Conservation (phyloP, 2,329 filamentous ascomycete genomes). For the Epichloe aotearoae region DNA sequence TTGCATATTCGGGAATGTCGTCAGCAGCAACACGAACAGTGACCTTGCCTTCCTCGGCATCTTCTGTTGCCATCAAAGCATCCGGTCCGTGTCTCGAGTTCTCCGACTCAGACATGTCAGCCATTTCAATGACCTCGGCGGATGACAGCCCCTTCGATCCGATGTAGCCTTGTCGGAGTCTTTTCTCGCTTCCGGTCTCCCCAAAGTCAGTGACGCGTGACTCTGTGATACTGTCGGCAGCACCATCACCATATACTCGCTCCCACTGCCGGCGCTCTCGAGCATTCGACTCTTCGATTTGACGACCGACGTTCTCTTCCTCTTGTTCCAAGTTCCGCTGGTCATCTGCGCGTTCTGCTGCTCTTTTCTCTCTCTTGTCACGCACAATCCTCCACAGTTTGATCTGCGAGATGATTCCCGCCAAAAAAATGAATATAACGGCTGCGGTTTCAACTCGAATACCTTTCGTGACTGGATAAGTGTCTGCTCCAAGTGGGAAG, state of each 20-base stretch:
- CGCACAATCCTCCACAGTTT: conserved; percentile 75
- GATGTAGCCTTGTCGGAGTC: conserved; percentile 19
- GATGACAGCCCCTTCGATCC: conserved; percentile 24
- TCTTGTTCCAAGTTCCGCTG: conserved; percentile 44
- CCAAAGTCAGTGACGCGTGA: conserved; percentile 39
- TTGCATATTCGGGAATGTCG: conserved; percentile 22
- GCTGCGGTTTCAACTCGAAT: conserved; percentile 76
- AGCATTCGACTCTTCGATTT: conserved; percentile 48
- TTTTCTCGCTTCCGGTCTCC: conserved; percentile 35
- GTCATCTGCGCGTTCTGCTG: conserved; percentile 34
- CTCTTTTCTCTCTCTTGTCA: conserved; percentile 42
- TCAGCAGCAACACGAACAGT: conserved; percentile 41
- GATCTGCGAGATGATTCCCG: conserved; percentile 73
- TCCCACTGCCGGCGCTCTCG: conserved; percentile 63
- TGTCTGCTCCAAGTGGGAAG: conserved; percentile 63
- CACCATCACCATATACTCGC: conserved; percentile 54
- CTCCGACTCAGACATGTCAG: conserved; percentile 28
- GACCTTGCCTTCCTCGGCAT: conserved; percentile 31
- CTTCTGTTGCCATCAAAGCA: conserved; percentile 28
- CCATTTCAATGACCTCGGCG: conserved; percentile 41
- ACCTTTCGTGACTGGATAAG: conserved; percentile 75
- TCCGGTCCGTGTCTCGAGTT: conserved; percentile 17
- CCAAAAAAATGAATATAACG: conserved; percentile 58
- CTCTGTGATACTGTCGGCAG: conserved; percentile 18
- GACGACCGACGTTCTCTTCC: conserved; percentile 57